These are phyloP conservation scores for Aspergillus hiratsukae DNA, from an alignment of 2,329 filamentous ascomycete species.

Conservation along the genomic window DNA sequence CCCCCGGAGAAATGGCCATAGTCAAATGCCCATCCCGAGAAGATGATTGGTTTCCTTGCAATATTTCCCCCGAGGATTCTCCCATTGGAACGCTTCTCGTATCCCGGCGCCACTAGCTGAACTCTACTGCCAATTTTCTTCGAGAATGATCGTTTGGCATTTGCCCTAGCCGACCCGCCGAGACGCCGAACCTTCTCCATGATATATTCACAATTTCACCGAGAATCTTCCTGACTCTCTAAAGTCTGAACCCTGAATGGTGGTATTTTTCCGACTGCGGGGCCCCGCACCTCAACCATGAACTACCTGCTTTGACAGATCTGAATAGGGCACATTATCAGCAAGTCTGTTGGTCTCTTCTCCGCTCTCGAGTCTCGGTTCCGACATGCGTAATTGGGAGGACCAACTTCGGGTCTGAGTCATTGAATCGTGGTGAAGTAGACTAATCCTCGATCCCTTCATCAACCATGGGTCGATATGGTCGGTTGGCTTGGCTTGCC, in stretches of 20 bases:
- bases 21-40: neutral
- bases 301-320: neutral
- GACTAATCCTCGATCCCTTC: too few relatives aligned
- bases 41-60: neutral
- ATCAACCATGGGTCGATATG: neutral
- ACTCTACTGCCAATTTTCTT: neutral
- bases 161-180: neutral
- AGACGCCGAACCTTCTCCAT: neutral
- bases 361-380: neutral
- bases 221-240: neutral
- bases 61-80: neutral
- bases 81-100: neutral
- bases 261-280: neutral
- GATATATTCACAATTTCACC: neutral
- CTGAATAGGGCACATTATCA: neutral
- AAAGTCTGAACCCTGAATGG: neutral
- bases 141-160: neutral
- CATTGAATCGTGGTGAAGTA: neutral
- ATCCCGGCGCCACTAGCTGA: neutral
- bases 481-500: too few relatives aligned
- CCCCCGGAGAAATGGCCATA: neutral
- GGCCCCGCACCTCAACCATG: neutral
- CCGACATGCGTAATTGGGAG: neutral
- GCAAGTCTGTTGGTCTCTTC: neutral
- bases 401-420: neutral